Evolutionary conservation across 345 rosid genomes (phyloP), one percentile per base, ranked within the genome.

Genomic region (Pseudoturritis turrita): DNA sequence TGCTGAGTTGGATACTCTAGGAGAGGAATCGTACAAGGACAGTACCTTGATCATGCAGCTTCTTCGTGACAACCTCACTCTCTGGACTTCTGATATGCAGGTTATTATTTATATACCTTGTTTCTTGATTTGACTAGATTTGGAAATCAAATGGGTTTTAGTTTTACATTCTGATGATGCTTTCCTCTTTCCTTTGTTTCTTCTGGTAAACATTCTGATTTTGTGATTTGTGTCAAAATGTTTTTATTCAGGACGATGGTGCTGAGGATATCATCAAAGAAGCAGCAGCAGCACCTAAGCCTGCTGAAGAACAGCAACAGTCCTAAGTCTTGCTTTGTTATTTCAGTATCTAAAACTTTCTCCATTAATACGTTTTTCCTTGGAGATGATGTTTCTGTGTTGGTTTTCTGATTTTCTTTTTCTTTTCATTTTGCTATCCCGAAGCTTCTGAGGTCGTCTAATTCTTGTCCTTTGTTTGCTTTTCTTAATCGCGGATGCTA

Each of bases 21-120:
- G 96, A 9, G 97, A 94, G 78, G 97, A 94, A 55, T 94, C 98
- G 25, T 94, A 94, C 85, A 94, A 91, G 83, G 96, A 91, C 39
- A 94, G 91, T 86, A 91, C 95, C 57, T 80, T 94, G 88, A 94
- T 91, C 80, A 94, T 89, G 98, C 95, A 94, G 82, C 96, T 94
- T 77, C 92, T 94, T 52, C 96, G 95, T 12, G 97, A 94, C 75
- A 94, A 94, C 47, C 97, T 91, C 83, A 94, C 98, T 47, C 81
- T 94, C 54, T 91, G 96, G 98, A 93, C 98, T 49, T 93, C 97
- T 29, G 96, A 93, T 50, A 89, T 93, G 92, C 96, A 89, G 98
- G 98, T 88, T n/a, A 46, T 26, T 53, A n/a, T 26, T 47, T n/a
- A n/a, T n/a, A n/a, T 41, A n/a, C n/a, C 26, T 57, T 26, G 12